Evolutionary conservation across 805 yeast species (phyloP).

Genomic region (Candida krabiensis): DNA sequence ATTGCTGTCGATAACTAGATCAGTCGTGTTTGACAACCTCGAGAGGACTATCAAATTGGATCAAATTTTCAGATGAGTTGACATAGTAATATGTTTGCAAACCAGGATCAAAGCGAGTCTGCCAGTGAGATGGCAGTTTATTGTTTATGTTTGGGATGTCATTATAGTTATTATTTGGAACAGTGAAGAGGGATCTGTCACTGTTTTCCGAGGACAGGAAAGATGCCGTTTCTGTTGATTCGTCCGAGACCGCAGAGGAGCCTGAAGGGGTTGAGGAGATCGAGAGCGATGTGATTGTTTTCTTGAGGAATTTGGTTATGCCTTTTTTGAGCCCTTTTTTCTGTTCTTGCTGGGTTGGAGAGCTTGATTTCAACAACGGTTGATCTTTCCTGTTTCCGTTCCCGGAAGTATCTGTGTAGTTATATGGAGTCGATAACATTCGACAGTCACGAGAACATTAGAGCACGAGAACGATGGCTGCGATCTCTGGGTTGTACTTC

Average conservation of each 20-base stretch:
- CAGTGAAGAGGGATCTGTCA: background rate
- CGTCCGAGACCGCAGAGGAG: background rate
- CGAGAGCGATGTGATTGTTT: background rate
- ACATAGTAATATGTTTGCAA: slow-evolving; percentile 43
- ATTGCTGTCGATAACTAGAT: too few species aligned
- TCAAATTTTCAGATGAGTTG: slow-evolving; percentile 33
- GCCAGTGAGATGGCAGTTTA: slow-evolving; percentile 33
- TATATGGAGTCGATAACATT: too few species aligned
- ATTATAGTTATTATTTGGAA: background rate
- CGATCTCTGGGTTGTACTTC: too few species aligned
- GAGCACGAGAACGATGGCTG: too few species aligned
- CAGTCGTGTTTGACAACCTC: slow-evolving; percentile 36
- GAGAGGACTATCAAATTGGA: slow-evolving; percentile 45
- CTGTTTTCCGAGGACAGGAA: too few species aligned
- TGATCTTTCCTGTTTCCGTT: too few species aligned
- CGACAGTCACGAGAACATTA: too few species aligned
- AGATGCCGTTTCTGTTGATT: too few species aligned
- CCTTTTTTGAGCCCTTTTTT: slow-evolving; percentile 4
- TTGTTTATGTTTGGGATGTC: slow-evolving; percentile 1
- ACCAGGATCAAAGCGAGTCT: slow-evolving; percentile 36
- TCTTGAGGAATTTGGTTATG: slow-evolving; percentile 8
- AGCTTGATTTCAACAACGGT: too few species aligned
- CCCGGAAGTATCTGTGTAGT: too few species aligned
- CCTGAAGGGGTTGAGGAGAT: background rate
- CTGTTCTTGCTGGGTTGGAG: too few species aligned